phyloP scores from a whole-genome alignment of 202 grass and related monocot genomes.

The Carex sylvatica region DNA sequence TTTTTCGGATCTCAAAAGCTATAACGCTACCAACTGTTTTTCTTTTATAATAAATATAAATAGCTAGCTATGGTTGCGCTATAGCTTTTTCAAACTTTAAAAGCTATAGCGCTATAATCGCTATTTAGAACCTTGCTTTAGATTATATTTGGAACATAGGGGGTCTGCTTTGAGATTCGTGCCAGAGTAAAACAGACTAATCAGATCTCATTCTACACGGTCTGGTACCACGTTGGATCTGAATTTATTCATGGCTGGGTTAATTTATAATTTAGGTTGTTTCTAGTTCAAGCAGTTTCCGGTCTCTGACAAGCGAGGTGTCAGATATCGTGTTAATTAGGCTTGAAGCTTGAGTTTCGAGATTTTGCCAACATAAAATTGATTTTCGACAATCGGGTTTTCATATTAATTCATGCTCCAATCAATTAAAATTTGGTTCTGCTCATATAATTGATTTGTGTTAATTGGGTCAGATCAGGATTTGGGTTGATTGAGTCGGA shows the following conservation, averaged over 20 bases:
- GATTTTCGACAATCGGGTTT: background rate
- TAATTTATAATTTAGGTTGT: background rate
- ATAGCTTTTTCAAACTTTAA: too few species aligned
- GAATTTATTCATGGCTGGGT: background rate
- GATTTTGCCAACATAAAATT: background rate
- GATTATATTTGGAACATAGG: too few species aligned
- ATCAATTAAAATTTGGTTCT: background rate
- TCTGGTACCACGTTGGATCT: background rate
- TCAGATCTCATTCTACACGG: too few species aligned
- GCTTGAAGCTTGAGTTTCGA: background rate
- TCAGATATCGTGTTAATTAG: background rate
- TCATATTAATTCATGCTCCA: background rate
- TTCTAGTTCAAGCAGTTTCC: background rate
- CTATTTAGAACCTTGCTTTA: too few species aligned
- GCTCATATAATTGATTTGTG: too few species aligned
- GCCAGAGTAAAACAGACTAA: too few species aligned
- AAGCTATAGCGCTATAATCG: too few species aligned
- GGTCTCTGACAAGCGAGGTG: background rate
- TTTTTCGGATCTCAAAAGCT: too few species aligned
- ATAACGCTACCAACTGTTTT: too few species aligned
- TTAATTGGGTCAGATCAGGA: background rate
- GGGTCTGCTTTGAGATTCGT: too few species aligned
- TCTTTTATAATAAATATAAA: too few species aligned
- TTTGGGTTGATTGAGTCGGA: background rate
- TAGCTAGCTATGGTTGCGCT: too few species aligned